Conservation (phyloP, 129 eudicot genomes). For the Centrapalus pauciflorus region DNA sequence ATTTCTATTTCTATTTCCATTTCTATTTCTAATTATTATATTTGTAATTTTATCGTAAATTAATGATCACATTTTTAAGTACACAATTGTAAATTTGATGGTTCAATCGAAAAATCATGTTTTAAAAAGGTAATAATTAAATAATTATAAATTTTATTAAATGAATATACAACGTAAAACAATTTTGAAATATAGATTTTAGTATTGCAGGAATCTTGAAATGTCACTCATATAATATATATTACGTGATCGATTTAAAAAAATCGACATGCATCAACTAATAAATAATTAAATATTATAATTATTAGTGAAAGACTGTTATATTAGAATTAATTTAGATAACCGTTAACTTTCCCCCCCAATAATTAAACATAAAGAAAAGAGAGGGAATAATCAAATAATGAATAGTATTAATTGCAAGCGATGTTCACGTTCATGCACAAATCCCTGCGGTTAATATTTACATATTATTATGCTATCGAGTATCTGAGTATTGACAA, state of each 20-base stretch:
- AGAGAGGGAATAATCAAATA: not conserved
- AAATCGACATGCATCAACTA: not conserved
- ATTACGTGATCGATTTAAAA: not conserved
- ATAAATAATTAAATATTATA: not conserved
- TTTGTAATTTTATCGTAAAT: too few relatives aligned
- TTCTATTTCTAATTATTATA: too few relatives aligned
- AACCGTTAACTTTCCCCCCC: not conserved
- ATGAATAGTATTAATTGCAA: conserved; percentile 15
- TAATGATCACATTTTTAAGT: too few relatives aligned
- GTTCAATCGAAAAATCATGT: not conserved
- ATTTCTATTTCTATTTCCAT: too few relatives aligned
- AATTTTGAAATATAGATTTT: too few relatives aligned
- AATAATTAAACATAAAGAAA: not conserved
- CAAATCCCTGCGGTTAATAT: conserved; percentile 19
- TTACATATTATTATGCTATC: not conserved
- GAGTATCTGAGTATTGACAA: too few relatives aligned
- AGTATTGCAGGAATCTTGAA: not conserved
- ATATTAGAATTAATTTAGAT: too few relatives aligned
- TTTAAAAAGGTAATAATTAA: not conserved
- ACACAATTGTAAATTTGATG: not conserved
- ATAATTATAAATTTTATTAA: not conserved
- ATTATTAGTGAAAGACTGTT: not conserved
- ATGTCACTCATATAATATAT: not conserved
- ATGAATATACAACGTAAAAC: not conserved
- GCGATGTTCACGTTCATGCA: conserved; percentile 29